A percentile compares a stretch with the other conserved stretches of the same genome.
Conservation (phyloP, 2,329 filamentous ascomycete species). For the Fusarium sp. region DNA sequence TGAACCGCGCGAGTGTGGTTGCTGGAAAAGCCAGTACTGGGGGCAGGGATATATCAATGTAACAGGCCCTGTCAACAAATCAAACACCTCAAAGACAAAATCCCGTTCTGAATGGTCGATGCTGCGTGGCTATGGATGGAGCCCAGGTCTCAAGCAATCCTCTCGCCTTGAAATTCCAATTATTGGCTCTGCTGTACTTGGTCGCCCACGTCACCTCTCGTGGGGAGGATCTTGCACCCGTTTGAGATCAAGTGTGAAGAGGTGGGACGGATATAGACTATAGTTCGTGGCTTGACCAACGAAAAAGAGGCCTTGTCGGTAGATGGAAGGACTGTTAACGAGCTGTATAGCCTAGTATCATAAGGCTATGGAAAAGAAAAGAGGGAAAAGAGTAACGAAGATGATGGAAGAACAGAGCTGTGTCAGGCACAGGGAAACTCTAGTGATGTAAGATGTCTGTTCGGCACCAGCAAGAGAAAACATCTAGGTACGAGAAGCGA, state of each 20-base stretch:
- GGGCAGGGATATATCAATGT: slow-evolving; percentile 41
- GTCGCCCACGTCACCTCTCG: slow-evolving; percentile 29
- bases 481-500: slow-evolving; percentile 41
- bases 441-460: slow-evolving; percentile 47
- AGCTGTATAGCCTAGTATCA: slow-evolving; percentile 30
- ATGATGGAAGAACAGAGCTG: slow-evolving; percentile 34
- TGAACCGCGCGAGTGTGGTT: slow-evolving; percentile 36
- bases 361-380: slow-evolving; percentile 29
- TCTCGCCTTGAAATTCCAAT: slow-evolving; percentile 40
- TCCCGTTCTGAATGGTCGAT: slow-evolving; percentile 44
- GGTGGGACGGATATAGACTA: slow-evolving; percentile 14
- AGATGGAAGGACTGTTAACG: slow-evolving; percentile 23
- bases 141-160: slow-evolving; percentile 39
- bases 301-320: slow-evolving; percentile 23
- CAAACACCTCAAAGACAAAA: slow-evolving; percentile 36
- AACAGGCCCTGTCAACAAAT: slow-evolving; percentile 44
- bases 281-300: slow-evolving; percentile 22
- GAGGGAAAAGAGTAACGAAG: slow-evolving; percentile 34
- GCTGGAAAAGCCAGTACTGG: slow-evolving; percentile 27
- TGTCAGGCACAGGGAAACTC: slow-evolving; percentile 28
- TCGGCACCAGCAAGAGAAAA: slow-evolving; percentile 40
- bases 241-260: slow-evolving; percentile 24
- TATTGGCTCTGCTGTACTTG: slow-evolving; percentile 40
- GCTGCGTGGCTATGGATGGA: slow-evolving; percentile 37
- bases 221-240: slow-evolving; percentile 24